Evolutionary conservation across 345 rosid genomes (phyloP), one percentile per base, ranked within the genome.

Genomic region (Triadica sebifera): DNA sequence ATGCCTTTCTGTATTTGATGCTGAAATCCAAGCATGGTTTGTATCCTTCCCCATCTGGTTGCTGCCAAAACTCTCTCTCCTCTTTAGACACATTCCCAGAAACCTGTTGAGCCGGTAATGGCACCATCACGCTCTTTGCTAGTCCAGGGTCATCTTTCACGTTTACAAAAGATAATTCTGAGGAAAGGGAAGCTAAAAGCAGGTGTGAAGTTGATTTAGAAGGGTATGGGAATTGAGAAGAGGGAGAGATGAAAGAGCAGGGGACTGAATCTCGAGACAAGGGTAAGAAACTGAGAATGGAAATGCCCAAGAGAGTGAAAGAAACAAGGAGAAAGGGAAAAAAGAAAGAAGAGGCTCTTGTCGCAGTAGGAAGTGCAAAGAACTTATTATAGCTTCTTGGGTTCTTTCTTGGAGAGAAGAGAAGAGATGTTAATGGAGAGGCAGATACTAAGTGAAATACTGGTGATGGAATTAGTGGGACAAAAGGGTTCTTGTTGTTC

Each of bases 1-100:
- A 80, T 47, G 75, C 84, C 79, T 83, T 88, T 46, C 91, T 79
- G 59, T 91, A 91, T 64, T 67, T 72, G 17, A 86, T 59, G 51
- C 87, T 81, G 38, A 84, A 89, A 43, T 85, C 88, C 96, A 91
- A 84, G 68, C 91, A 91, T 4, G 93, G 96, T 64, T 77, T 80
- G 76, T 85, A 91, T 3, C 88, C 91, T 83, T 81, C 85, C 3
- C 87, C 89, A 56, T 80, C 80, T 0, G 93, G 92, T 64, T 91
- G 93, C 77, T 72, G 70, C 96, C 93, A 91, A 37, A 91, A 89
- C 78, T 87, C 91, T 6, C 37, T 87, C 78, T 89, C 96, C 73
- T 70, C 91, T 50, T 59, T 41, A 2, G 91, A 78, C 75, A 84
- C 68, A 63, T 86, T 86, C 1, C 87, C 86, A 0, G 72, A 34